phyloP scores from a whole-genome alignment of 148 eudicot genomes.

The Suaeda aralocaspica region DNA sequence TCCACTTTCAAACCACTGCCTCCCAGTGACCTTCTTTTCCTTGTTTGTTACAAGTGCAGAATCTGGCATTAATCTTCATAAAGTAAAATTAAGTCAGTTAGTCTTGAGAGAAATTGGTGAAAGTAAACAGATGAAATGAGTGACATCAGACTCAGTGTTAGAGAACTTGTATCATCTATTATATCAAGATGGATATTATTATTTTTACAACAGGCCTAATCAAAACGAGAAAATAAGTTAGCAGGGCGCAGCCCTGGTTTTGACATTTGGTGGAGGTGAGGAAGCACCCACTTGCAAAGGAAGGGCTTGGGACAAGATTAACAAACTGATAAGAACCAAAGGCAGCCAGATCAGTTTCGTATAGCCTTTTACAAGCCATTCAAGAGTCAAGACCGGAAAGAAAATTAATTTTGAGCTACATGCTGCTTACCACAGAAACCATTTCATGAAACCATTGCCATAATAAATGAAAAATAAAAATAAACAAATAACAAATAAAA shows the following conservation, averaged over 20 bases:
- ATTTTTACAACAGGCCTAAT: not conserved
- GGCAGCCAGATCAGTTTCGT: no score
- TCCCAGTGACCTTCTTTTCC: slow-evolving; percentile 85
- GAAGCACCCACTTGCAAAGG: no score
- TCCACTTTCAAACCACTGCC: slow-evolving; percentile 97
- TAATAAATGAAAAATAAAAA: no score
- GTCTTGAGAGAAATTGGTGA: slow-evolving; percentile 1
- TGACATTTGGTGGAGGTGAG: no score
- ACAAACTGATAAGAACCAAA: no score
- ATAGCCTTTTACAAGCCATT: no score
- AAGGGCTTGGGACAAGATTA: no score
- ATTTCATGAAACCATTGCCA: not conserved
- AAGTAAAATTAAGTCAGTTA: slow-evolving; percentile 10
- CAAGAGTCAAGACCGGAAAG: no score
- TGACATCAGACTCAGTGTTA: not conserved
- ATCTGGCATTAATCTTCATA: slow-evolving; percentile 81
- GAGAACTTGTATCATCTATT: not conserved
- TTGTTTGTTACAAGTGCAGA: slow-evolving; percentile 70
- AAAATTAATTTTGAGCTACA: no score
- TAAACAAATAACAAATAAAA: no score
- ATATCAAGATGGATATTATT: not conserved
- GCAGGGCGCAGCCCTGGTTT: not conserved
- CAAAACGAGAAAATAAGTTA: not conserved
- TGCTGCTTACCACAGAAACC: not conserved
- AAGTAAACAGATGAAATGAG: not conserved